phyloP scores from a whole-genome alignment of 2,329 filamentous ascomycete species.

The Penicillium sp. region DNA sequence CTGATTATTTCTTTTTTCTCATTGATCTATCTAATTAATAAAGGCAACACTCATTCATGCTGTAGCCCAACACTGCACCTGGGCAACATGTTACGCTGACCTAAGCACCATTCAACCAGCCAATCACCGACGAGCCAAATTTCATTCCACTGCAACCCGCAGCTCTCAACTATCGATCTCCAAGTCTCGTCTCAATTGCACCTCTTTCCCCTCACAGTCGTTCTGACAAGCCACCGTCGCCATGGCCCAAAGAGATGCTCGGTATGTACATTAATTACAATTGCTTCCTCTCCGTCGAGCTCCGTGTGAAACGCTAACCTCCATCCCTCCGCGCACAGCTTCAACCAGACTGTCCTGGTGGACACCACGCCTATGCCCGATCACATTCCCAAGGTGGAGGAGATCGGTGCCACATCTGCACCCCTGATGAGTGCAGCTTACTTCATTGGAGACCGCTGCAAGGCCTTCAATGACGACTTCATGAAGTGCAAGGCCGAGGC shows the following conservation, averaged over 20 bases:
- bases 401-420: slow-evolving; percentile 89
- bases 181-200: slow-evolving; percentile 26
- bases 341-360: slow-evolving; percentile 89
- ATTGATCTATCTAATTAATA: no score
- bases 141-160: slow-evolving; percentile 33
- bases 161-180: slow-evolving; percentile 25
- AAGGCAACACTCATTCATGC: not conserved
- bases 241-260: slow-evolving; percentile 36
- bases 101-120: slow-evolving; percentile 21
- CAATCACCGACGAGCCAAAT: slow-evolving; percentile 38
- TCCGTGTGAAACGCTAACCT: slow-evolving; percentile 20
- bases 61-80: slow-evolving; percentile 1
- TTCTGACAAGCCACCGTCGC: slow-evolving; percentile 23
- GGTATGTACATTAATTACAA: slow-evolving; percentile 23
- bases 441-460: slow-evolving; percentile 96
- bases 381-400: slow-evolving; percentile 86
- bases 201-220: slow-evolving; percentile 14
- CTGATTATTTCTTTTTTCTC: not conserved
- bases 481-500: slow-evolving; percentile 99
- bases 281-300: not conserved
- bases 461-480: slow-evolving; percentile 95
- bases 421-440: slow-evolving; percentile 88
- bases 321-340: slow-evolving; percentile 58
- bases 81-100: slow-evolving; percentile 14
- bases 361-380: slow-evolving; percentile 95